Conservation (phyloP, 1,284 basidiomycete genomes). For the Moesziomyces sp. region DNA sequence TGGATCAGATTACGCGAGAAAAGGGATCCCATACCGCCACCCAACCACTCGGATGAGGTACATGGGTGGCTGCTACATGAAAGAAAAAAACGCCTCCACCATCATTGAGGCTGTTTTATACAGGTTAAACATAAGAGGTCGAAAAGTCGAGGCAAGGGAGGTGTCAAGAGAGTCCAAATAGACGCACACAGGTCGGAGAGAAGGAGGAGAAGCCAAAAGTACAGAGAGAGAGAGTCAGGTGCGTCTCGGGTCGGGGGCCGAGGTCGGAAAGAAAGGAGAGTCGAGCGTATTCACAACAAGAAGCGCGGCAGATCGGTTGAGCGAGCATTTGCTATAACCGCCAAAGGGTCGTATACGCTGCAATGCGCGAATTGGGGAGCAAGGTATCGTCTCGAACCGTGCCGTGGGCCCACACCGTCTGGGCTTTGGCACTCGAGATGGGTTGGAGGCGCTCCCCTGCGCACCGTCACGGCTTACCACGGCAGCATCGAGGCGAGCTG, state of each 20-base stretch:
- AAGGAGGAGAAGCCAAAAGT: not conserved
- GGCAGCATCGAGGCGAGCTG: conserved; percentile 36
- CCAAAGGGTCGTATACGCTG: too few relatives aligned
- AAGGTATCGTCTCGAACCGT: conserved; percentile 40
- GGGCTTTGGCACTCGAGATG: conserved; percentile 20
- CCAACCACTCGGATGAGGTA: too few relatives aligned
- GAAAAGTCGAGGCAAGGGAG: conserved; percentile 1
- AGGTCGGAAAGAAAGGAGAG: not conserved
- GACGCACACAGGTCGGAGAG: conserved; percentile 5
- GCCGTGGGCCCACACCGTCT: not conserved
- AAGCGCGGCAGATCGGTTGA: conserved; percentile 20
- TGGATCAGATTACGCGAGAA: too few relatives aligned
- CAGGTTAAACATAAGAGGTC: conserved; percentile 1
- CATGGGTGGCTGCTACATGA: too few relatives aligned
- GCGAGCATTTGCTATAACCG: conserved; percentile 5
- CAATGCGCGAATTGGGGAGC: too few relatives aligned
- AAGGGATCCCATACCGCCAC: too few relatives aligned
- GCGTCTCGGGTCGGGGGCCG: too few relatives aligned
- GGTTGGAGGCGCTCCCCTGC: conserved; percentile 10
- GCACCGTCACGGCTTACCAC: conserved; percentile 11
- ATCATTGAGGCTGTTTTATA: too few relatives aligned
- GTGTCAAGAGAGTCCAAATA: not conserved
- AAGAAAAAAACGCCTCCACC: too few relatives aligned
- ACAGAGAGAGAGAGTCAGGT: not conserved
- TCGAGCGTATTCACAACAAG: conserved; percentile 6